Base-by-base conservation (phyloP, 768 basidiomycete species). In the Mycena latifolia region DNA sequence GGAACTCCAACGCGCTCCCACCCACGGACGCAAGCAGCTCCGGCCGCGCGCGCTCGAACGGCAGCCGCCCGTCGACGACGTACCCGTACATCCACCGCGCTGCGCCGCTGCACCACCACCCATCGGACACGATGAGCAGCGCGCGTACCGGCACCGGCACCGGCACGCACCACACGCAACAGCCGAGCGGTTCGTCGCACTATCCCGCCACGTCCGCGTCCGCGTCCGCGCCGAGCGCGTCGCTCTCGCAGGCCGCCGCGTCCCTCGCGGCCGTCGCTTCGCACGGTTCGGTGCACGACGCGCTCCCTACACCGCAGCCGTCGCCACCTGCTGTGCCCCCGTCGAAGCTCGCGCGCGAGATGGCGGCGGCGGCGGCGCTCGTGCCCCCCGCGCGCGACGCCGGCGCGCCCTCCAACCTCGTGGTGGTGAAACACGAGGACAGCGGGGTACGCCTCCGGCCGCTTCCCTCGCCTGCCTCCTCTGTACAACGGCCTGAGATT, bases 391-490 rank as follows among this genome's bases (percentile, higher is more conserved):
- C 37, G 41, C 47, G 47, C 8, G 29, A 20, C 2, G 17, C 28
- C 20, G 37, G 39, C 6, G 50, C 8, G 24, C 10, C 3, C 14
- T 43, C 12, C 43, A 10, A 28, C 17, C 22, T 18, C 28, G 43
- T 61, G 31, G 53, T 66, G 7, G 15, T 66, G 2, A 53, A 47
- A 10, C 59, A 66, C 46, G 54, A 50, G 35, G 65, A 66, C 35
- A 66, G 65, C 54, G 65, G 65, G 45, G 46, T 61, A 51, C 58
- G 65, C 4, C 17, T 59, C 8, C 45, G 27, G n/a, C n/a, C n/a
- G n/a, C n/a, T n/a, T n/a, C n/a, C n/a, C 20, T 6, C 20, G 45
- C 22, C 25, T 1, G 5, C 7, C 5, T 17, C 37, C 20, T 27
- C 33, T 6, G 37, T 4, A 10, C 24, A 24, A 28, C 27, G 29